These are phyloP conservation scores for Eucalyptus paniculata DNA, from an alignment of 345 rosid species.

Conservation along the genomic window DNA sequence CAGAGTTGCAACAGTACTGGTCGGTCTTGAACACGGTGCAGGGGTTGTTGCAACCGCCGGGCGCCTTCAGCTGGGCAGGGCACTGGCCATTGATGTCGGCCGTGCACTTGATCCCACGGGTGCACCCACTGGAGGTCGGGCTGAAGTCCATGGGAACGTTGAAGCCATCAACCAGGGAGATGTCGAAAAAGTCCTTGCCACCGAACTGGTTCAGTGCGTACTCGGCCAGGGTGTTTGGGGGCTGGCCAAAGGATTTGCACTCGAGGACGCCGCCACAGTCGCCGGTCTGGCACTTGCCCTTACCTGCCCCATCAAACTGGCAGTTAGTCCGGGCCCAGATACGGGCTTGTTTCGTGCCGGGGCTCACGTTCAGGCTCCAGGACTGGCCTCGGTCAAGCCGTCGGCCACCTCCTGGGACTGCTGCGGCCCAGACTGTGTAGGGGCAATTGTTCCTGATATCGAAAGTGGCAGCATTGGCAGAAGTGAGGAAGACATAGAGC, in stretches of 20 bases:
- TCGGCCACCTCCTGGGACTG: slow-evolving; percentile 11
- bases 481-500: background rate
- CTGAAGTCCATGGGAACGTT: slow-evolving; percentile 20
- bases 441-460: slow-evolving; percentile 1
- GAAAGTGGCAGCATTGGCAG: slow-evolving; percentile 1
- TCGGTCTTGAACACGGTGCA: slow-evolving; percentile 14
- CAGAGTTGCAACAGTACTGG: slow-evolving; percentile 4
- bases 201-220: slow-evolving; percentile 8
- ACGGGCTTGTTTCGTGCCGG: slow-evolving; percentile 5
- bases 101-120: slow-evolving; percentile 1
- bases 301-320: slow-evolving; percentile 4
- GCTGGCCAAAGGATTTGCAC: slow-evolving; percentile 7
- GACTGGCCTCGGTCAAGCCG: background rate
- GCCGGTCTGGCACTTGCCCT: slow-evolving; percentile 11
- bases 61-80: slow-evolving; percentile 1
- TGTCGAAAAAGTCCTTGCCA: slow-evolving; percentile 9
- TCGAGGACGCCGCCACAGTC: slow-evolving; percentile 8
- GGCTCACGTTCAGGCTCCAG: slow-evolving; percentile 1
- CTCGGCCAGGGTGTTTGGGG: slow-evolving; percentile 16
- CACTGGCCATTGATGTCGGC: slow-evolving; percentile 5
- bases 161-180: slow-evolving; percentile 19
- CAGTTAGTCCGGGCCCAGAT: slow-evolving; percentile 17
- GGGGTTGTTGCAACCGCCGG: slow-evolving; percentile 15
- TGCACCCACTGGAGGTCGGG: background rate
- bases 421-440: slow-evolving; percentile 14